Evolutionary conservation across 177 flowering plant genomes (phyloP).

Genomic region (Vitis hybrid): DNA sequence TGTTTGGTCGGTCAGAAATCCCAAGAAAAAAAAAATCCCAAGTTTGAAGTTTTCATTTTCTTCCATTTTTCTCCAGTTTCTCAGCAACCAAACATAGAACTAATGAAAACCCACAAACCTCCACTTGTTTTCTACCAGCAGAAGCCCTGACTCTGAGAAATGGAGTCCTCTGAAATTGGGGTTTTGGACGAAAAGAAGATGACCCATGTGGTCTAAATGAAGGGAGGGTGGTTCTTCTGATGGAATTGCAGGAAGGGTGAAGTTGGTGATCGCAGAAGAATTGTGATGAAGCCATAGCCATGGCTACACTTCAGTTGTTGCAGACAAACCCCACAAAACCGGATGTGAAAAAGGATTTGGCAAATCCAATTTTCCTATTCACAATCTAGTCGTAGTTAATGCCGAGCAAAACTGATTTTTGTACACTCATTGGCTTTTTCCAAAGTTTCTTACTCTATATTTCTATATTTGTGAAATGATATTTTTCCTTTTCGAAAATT

Average conservation of each 20-base stretch:
- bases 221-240: conserved; percentile 18
- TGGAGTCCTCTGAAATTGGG: conserved; percentile 28
- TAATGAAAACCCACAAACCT: conserved; percentile 37
- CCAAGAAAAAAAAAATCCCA: not conserved
- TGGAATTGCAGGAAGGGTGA: conserved; percentile 24
- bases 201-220: conserved; percentile 32
- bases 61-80: too few relatives aligned
- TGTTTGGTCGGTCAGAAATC: not conserved
- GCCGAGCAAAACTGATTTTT: too few relatives aligned
- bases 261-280: conserved; percentile 29
- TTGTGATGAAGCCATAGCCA: conserved; percentile 45
- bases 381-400: too few relatives aligned
- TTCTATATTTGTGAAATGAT: too few relatives aligned
- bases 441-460: too few relatives aligned
- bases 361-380: too few relatives aligned
- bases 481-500: too few relatives aligned
- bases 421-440: too few relatives aligned
- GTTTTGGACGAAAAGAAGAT: conserved; percentile 15
- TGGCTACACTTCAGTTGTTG: too few relatives aligned
- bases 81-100: too few relatives aligned
- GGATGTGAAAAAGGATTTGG: too few relatives aligned
- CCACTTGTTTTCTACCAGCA: conserved; percentile 54
- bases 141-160: conserved; percentile 43
- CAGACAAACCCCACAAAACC: too few relatives aligned
- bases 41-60: not conserved